Evolutionary conservation across 805 yeast genomes (phyloP).

Genomic region (Candida tammaniensis): DNA sequence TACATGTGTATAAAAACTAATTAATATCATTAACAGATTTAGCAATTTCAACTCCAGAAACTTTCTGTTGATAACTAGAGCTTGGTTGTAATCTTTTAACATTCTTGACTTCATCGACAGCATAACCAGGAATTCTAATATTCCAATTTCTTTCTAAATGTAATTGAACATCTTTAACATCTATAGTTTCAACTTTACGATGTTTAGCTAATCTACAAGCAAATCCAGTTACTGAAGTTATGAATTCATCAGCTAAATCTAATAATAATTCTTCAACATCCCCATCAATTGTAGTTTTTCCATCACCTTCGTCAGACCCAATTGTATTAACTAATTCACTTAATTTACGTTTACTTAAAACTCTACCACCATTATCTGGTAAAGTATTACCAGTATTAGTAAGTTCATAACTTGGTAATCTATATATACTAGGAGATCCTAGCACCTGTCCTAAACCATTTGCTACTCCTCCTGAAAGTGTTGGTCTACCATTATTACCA

Average conservation of each 20-base stretch:
- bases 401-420: slow-evolving; percentile 79
- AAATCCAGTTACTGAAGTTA: slow-evolving; percentile 83
- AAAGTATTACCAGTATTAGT: slow-evolving; percentile 28
- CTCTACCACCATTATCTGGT: slow-evolving; percentile 68
- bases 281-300: slow-evolving; percentile 87
- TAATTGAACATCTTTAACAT: slow-evolving; percentile 84
- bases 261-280: slow-evolving; percentile 89
- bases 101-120: slow-evolving; percentile 84
- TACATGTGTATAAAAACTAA: neutral
- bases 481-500: slow-evolving; percentile 55
- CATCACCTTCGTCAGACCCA: slow-evolving; percentile 86
- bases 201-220: slow-evolving; percentile 96
- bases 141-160: slow-evolving; percentile 82
- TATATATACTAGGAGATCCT: slow-evolving; percentile 70
- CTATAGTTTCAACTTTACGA: slow-evolving; percentile 82
- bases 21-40: slow-evolving; percentile 52
- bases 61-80: slow-evolving; percentile 58
- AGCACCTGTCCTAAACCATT: slow-evolving; percentile 60
- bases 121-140: slow-evolving; percentile 88
- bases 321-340: slow-evolving; percentile 81
- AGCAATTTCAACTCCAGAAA: slow-evolving; percentile 65
- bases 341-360: slow-evolving; percentile 83
- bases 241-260: slow-evolving; percentile 95
- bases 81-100: slow-evolving; percentile 72
- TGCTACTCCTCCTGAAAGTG: slow-evolving; percentile 81